phyloP scores from a whole-genome alignment of 2,329 filamentous ascomycete genomes.

The Epichloe amarillans region DNA sequence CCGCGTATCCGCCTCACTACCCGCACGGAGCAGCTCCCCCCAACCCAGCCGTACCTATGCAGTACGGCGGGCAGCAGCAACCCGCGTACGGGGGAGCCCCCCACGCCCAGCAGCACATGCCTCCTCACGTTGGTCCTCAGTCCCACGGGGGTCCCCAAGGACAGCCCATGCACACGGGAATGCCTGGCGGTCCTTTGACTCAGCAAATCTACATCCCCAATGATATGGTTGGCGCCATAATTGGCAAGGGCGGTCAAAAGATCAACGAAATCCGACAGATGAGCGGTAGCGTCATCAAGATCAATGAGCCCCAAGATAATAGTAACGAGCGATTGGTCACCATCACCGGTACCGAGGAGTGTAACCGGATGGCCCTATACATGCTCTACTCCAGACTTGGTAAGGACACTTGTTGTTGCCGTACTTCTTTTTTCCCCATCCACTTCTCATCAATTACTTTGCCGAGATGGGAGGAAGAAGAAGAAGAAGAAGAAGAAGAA shows the following conservation, averaged over 20 bases:
- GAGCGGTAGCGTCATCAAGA: conserved; percentile 97
- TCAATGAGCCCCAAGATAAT: conserved; percentile 98
- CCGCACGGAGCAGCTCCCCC: conserved; percentile 49
- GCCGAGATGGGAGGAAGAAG: not conserved
- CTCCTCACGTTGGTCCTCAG: conserved; percentile 43
- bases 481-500: not conserved
- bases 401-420: conserved; percentile 24
- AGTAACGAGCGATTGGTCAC: conserved; percentile 97
- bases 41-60: conserved; percentile 53
- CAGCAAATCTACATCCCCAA: conserved; percentile 99
- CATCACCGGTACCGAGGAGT: conserved; percentile 93
- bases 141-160: conserved; percentile 53
- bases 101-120: conserved; percentile 57
- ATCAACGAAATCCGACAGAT: conserved; percentile 98
- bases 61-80: conserved; percentile 65
- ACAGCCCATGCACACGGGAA: conserved; percentile 59
- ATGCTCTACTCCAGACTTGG: conserved; percentile 97
- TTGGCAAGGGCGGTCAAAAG: conserved; percentile 95
- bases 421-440: not conserved
- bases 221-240: conserved; percentile 98
- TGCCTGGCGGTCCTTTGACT: conserved; percentile 55
- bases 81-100: conserved; percentile 73
- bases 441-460: not conserved
- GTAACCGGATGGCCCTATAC: conserved; percentile 99
- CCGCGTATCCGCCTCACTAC: conserved; percentile 60